Evolutionary conservation across 2,329 filamentous ascomycete genomes (phyloP).

Genomic region (Fusarium transvaalense): DNA sequence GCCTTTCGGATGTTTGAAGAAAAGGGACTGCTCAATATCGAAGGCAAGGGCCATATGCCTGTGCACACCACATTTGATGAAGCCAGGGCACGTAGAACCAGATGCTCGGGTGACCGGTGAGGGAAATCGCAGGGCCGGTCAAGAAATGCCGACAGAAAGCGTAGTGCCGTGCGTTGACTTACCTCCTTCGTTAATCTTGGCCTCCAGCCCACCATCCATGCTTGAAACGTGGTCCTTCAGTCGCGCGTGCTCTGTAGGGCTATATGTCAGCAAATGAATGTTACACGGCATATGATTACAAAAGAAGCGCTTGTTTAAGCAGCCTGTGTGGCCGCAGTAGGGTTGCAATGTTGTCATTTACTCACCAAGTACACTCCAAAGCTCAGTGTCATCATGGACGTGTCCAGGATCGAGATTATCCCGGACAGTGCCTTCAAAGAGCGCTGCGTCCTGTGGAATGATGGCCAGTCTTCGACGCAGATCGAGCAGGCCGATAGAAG

Average conservation of each 20-base stretch:
- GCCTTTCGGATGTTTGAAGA: constrained; percentile 29
- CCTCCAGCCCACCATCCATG: constrained; percentile 92
- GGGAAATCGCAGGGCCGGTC: constrained; percentile 24
- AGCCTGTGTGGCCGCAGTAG: constrained; percentile 14
- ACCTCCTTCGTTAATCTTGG: constrained; percentile 94
- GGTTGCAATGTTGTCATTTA: constrained; percentile 33
- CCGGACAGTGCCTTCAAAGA: constrained; percentile 92
- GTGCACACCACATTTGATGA: constrained; percentile 25
- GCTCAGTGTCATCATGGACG: constrained; percentile 94
- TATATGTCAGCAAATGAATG: constrained; percentile 44
- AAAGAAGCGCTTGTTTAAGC: constrained; percentile 15
- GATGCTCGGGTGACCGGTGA: constrained; percentile 35
- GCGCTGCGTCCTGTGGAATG: constrained; percentile 95
- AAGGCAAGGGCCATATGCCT: constrained; percentile 24
- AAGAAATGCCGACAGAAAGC: constrained; percentile 46
- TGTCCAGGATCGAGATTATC: constrained; percentile 97
- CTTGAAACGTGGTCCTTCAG: constrained; percentile 88
- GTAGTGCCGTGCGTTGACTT: constrained; percentile 56
- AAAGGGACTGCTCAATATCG: constrained; percentile 31
- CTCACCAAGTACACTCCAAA: constrained; percentile 94
- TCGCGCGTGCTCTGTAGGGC: constrained; percentile 81
- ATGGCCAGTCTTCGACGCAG: constrained; percentile 91
- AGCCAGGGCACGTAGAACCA: constrained; percentile 33
- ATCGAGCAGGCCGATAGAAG: constrained; percentile 89
- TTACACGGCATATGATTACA: constrained; percentile 34